phyloP scores from a whole-genome alignment of 768 basidiomycete species.

The Royoungia palumana region DNA sequence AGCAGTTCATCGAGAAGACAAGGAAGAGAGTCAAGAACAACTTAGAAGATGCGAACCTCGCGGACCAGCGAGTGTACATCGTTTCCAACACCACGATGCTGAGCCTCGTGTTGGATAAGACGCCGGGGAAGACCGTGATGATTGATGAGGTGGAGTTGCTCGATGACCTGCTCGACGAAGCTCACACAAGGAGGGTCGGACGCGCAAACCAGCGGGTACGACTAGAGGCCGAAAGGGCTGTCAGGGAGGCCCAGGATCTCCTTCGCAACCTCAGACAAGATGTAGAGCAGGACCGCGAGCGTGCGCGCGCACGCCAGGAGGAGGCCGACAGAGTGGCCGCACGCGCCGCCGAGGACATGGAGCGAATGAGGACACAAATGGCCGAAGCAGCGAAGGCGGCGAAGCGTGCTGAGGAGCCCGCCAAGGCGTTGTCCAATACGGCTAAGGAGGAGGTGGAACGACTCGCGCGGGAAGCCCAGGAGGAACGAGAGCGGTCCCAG shows the following conservation, averaged over 20 bases:
- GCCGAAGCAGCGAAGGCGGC: neutral
- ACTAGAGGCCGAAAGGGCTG: constrained; percentile 2
- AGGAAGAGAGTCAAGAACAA: constrained; percentile 15
- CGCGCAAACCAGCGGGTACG: neutral
- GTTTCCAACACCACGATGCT: constrained; percentile 20
- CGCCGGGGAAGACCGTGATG: constrained; percentile 12
- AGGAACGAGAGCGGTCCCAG: constrained; percentile 17
- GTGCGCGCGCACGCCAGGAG: constrained; percentile 9
- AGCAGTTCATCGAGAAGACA: constrained; percentile 16
- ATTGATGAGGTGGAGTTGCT: constrained; percentile 24
- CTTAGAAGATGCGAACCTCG: constrained; percentile 20
- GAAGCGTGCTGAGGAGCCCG: constrained; percentile 6
- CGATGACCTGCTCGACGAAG: constrained; percentile 13
- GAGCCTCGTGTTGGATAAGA: constrained; percentile 15
- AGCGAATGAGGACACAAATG: constrained; percentile 15
- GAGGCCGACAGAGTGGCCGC: constrained; percentile 5
- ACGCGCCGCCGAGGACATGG: constrained; percentile 3
- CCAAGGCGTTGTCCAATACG: constrained; percentile 2
- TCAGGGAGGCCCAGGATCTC: constrained; percentile 2
- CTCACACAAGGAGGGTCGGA: constrained; percentile 1
- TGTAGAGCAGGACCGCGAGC: constrained; percentile 8
- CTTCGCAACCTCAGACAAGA: neutral
- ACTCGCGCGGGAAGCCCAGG: constrained; percentile 8
- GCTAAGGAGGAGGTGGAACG: neutral
- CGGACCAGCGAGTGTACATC: constrained; percentile 28